These are phyloP conservation scores for Solanum peruvianum DNA, from an alignment of 257 asterid species.

Conservation along the genomic window DNA sequence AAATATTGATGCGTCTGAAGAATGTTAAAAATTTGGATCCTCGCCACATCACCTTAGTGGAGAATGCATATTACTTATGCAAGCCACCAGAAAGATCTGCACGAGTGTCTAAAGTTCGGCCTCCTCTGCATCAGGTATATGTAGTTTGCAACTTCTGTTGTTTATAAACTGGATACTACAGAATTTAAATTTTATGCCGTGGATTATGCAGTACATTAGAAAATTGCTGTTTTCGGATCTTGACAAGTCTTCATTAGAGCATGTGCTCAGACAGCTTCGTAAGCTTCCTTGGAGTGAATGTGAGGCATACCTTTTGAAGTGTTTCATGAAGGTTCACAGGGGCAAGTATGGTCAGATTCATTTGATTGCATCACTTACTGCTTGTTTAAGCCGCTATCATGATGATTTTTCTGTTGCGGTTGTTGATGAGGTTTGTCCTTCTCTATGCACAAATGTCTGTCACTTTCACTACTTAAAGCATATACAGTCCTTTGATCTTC, in stretches of 20 bases:
- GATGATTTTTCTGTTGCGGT: conserved; percentile 88
- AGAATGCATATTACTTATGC: conserved; percentile 96
- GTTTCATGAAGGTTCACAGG: conserved; percentile 94
- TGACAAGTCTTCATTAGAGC: conserved; percentile 86
- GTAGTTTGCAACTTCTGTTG: not conserved
- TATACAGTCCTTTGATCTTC: not conserved
- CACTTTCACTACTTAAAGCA: not conserved
- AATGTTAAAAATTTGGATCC: conserved; percentile 98
- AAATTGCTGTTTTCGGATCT: conserved; percentile 95
- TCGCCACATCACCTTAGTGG: conserved; percentile 91
- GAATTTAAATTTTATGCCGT: conserved; percentile 8
- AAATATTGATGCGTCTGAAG: conserved; percentile 94
- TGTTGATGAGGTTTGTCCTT: conserved; percentile 81
- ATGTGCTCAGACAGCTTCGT: conserved; percentile 83
- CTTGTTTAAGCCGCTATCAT: conserved; percentile 92
- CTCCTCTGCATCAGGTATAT: conserved; percentile 87
- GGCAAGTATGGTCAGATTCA: conserved; percentile 98
- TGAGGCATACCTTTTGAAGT: conserved; percentile 73
- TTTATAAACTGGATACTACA: not conserved
- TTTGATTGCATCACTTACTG: conserved; percentile 94
- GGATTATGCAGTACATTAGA: conserved; percentile 70
- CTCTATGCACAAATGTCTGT: not conserved
- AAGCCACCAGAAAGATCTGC: conserved; percentile 99
- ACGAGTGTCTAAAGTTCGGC: conserved; percentile 89
- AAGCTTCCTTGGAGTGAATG: conserved; percentile 98